These are phyloP conservation scores for Colletotrichum lindemuthianum DNA, from an alignment of 2,329 filamentous ascomycete genomes.

Conservation along the genomic window DNA sequence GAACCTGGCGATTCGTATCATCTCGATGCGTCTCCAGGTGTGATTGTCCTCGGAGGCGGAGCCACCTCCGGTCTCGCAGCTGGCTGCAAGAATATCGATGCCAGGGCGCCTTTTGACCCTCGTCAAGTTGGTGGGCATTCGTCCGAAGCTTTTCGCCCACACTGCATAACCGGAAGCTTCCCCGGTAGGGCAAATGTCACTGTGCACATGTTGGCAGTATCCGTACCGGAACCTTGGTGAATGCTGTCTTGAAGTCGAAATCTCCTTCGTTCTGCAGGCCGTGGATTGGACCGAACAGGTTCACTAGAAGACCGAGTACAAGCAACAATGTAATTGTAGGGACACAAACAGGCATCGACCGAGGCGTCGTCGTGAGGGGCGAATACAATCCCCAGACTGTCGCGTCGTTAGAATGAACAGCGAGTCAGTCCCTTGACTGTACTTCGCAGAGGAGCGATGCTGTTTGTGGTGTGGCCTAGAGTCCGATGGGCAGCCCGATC, in stretches of 20 bases:
- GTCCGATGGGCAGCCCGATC: background rate
- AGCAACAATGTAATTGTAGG: background rate
- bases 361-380: too few relatives aligned
- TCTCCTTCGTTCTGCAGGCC: too few relatives aligned
- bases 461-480: background rate
- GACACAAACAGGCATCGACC: background rate
- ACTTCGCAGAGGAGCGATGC: background rate
- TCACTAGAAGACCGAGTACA: too few relatives aligned
- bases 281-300: too few relatives aligned
- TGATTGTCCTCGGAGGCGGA: too few relatives aligned
- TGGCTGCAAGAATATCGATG: background rate
- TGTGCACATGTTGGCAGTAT: background rate
- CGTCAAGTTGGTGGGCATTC: background rate
- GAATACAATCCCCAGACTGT: constrained; percentile 12
- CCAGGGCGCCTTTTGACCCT: background rate
- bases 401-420: constrained; percentile 19
- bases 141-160: too few relatives aligned
- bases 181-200: too few relatives aligned
- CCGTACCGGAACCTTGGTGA: background rate
- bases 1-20: too few relatives aligned
- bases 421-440: background rate
- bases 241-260: too few relatives aligned
- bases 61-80: too few relatives aligned
- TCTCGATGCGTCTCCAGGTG: too few relatives aligned
- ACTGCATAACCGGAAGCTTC: too few relatives aligned